Evolutionary conservation across 495 filamentous ascomycete genomes (phyloP), one percentile per base, ranked within the genome.

Genomic region (Aspergillus heteromorphus): DNA sequence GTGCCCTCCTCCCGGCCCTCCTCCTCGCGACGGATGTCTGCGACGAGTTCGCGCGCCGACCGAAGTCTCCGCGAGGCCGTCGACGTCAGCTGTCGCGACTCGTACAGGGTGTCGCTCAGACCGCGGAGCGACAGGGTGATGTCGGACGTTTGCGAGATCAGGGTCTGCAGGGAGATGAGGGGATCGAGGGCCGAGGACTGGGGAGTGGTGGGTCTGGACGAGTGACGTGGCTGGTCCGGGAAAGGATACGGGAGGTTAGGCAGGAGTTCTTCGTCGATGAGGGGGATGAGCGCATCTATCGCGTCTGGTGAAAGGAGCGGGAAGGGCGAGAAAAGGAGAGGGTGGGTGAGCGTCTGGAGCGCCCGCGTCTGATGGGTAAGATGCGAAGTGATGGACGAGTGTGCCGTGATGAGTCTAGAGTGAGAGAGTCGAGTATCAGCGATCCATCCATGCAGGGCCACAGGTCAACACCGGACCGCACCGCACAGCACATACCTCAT

Each of bases 41-140:
- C 82, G 2, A 96, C 87, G 30, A 91, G 79, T 62, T 92, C 90
- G 48, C 84, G 85, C 0, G 88, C 89, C 29, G 80, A 85, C 49
- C 85, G 79, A 27, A 97, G 73, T 27, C 87, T 74, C 27, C 93
- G 78, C 4, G 86, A 83, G 10, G 93, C 93, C 0, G 84, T 84
- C 1, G 83, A 84, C 1, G 87, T 91, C 0, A 88, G 84, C 65
- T 98, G 93, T 3, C 89, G 82, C n/a, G 83, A 87, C 84, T 97
- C 95, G 69, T 97, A 92, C 18, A 97, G 77, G 0, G 88, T 91
- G 66, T 98, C 93, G n/a, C 87, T 87, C 6, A 98, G 78, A 59
- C 87, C 83, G 54, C 87, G 87, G 41, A 98, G 84, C 2, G 89
- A 86, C 50, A 85, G 78, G 27, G 89, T 83, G 14, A 97, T 79